Evolutionary conservation across 2,329 filamentous ascomycete species (phyloP), one percentile per base, ranked within the genome.

Genomic region (Aspergillus tanneri): DNA sequence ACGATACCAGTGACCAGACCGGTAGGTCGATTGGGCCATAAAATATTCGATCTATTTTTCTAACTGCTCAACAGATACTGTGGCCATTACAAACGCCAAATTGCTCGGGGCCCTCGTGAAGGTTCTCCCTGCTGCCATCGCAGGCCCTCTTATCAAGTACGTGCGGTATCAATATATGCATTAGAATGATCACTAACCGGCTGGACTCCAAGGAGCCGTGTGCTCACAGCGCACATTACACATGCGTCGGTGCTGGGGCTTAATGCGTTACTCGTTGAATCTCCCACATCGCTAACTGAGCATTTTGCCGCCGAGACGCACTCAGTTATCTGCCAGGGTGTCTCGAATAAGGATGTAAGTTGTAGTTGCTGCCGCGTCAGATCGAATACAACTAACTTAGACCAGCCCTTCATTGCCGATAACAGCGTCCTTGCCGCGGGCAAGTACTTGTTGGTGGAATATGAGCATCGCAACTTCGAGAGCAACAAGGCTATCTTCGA

Each of bases 371-470:
- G 19, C 30, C 2, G 10, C 7, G 7, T 25, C 6, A 22, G 18
- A 12, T 6, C 18, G 6, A 2, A 6, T 18, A 21, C 50, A 47
- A 28, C 54, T 63, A 57, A 68, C 23, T 7, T 43, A 8, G 8
- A 37, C 44, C 59, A 91, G 84, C 79, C 85, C n/a, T 90, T 87
- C 66, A 84, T 97, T 51, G 84, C 88, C 41, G 89, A 96, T 64
- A 96, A 96, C 66, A 86, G 83, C 59, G 88, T 96, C 50, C 78
- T 96, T 24, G 92, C 92, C 28, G 86, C 90, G 16, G 93, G 92
- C 59, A 97, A 97, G 70, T 95, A 90, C 65, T 77, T 97, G 8
- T 78, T 97, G 11, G 79, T 81, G 2, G 79, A 85, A 30, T 68
- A 67, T 28, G 66, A 73, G 32, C 81, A 83, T 12, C 71, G 80